A percentile compares a stretch with the other conserved stretches of the same genome.
phyloP scores from a whole-genome alignment of 2,329 filamentous ascomycete genomes.

The Aspergillus hiratsukae region DNA sequence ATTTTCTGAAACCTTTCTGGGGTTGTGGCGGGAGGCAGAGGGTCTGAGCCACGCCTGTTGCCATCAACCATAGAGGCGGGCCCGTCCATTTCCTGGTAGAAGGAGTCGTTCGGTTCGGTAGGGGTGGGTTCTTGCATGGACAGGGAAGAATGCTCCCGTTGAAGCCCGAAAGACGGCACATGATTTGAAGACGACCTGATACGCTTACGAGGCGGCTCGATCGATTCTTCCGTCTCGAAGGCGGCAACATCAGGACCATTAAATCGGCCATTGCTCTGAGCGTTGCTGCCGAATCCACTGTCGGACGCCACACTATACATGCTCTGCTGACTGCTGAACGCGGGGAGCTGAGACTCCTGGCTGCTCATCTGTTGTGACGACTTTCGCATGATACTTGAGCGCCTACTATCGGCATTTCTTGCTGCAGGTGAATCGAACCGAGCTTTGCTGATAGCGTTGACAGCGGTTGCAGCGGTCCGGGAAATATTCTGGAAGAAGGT shows the following conservation, averaged over 20 bases:
- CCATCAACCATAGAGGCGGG: constrained; percentile 27
- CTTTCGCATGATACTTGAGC: constrained; percentile 65
- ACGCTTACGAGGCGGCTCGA: constrained; percentile 80
- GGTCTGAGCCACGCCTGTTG: constrained; percentile 32
- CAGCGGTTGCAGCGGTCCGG: constrained; percentile 82
- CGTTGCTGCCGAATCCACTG: constrained; percentile 62
- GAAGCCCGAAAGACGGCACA: constrained; percentile 32
- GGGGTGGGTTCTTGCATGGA: constrained; percentile 41
- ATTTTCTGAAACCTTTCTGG: constrained; percentile 74
- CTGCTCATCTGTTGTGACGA: constrained; percentile 60
- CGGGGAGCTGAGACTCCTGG: constrained; percentile 61
- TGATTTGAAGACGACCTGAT: constrained; percentile 55
- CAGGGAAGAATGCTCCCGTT: constrained; percentile 27
- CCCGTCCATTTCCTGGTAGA: constrained; percentile 40
- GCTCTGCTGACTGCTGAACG: constrained; percentile 74
- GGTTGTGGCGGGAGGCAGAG: constrained; percentile 49
- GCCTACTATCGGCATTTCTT: constrained; percentile 58
- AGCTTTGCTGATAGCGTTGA: constrained; percentile 95
- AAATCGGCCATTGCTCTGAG: constrained; percentile 53
- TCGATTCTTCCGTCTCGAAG: constrained; percentile 50
- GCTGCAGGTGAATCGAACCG: constrained; percentile 83
- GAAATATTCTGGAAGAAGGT: constrained; percentile 99
- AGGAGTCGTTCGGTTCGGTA: constrained; percentile 45
- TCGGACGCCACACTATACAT: constrained; percentile 66
- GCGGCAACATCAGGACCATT: constrained; percentile 40